Percentiles rank a stretch among this genome's conserved stretches.
Evolutionary conservation across 1,139 yeast species (phyloP).

Genomic region (Blastobotrys proliferans): DNA sequence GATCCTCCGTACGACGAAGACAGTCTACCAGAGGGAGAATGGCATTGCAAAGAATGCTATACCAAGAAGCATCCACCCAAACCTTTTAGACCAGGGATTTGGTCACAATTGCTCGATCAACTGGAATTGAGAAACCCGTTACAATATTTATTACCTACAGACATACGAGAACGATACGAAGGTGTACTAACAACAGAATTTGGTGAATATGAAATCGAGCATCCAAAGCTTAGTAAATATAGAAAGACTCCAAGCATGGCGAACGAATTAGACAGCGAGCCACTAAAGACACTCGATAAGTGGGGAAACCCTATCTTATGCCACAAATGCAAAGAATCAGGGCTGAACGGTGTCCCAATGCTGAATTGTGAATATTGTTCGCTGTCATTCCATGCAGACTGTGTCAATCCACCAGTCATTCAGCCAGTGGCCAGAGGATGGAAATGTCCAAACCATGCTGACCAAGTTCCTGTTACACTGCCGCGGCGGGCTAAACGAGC

Average conservation of each 20-base stretch:
- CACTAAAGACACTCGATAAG: slow-evolving; percentile 60
- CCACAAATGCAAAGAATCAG: slow-evolving; percentile 71
- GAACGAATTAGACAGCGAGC: too few species aligned
- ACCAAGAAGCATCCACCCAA: slow-evolving; percentile 34
- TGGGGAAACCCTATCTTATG: slow-evolving; percentile 65
- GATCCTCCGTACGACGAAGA: slow-evolving; percentile 81
- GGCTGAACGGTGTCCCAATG: slow-evolving; percentile 50
- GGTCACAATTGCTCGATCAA: slow-evolving; percentile 60
- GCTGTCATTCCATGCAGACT: slow-evolving; percentile 89
- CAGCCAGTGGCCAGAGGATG: slow-evolving; percentile 79
- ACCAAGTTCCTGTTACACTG: slow-evolving; percentile 41
- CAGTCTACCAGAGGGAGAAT: slow-evolving; percentile 78
- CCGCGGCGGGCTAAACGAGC: slow-evolving; percentile 54
- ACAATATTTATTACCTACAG: slow-evolving; percentile 68
- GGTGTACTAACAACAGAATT: slow-evolving; percentile 63
- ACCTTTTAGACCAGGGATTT: slow-evolving; percentile 40
- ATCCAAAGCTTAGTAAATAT: too few species aligned
- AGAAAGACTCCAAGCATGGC: too few species aligned
- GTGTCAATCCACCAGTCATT: slow-evolving; percentile 78
- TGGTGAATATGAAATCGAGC: slow-evolving; percentile 72
- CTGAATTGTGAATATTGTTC: slow-evolving; percentile 84
- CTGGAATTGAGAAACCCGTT: slow-evolving; percentile 60
- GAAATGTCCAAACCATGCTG: slow-evolving; percentile 91
- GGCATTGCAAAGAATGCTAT: slow-evolving; percentile 80
- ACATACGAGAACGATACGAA: slow-evolving; percentile 66